phyloP scores from a whole-genome alignment of 345 rosid species.

The Eucalyptus microcorys region DNA sequence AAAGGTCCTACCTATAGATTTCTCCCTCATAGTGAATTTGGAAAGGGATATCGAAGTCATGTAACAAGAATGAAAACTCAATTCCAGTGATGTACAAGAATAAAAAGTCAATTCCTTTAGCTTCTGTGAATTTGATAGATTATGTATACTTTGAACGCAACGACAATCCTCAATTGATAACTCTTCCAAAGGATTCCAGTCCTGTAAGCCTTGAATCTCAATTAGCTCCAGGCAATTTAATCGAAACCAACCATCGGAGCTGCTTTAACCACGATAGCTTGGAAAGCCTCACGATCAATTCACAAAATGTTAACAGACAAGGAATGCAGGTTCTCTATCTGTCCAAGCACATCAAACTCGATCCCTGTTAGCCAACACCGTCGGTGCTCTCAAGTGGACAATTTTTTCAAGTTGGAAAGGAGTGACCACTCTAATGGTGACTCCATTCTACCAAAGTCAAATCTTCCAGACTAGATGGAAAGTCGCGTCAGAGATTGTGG shows the following conservation, averaged over 20 bases:
- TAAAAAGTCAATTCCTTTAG: neutral
- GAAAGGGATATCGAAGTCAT: neutral
- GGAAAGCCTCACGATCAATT: neutral
- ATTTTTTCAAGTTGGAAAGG: neutral
- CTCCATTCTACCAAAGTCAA: neutral
- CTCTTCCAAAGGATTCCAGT: neutral
- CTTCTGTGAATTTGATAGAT: neutral
- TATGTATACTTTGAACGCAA: neutral
- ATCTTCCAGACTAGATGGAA: neutral
- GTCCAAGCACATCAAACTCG: neutral
- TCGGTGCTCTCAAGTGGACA: neutral
- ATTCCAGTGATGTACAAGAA: neutral
- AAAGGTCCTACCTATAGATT: neutral
- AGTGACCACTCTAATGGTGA: neutral
- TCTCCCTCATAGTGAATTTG: neutral
- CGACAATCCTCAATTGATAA: fast-evolving
- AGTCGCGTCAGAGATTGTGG: neutral
- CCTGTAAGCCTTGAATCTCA: neutral
- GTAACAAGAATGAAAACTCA: neutral
- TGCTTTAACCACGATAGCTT: neutral
- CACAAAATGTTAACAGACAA: neutral
- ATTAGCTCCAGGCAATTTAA: neutral
- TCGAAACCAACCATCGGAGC: neutral
- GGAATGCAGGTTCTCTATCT: neutral
- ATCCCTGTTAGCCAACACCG: neutral